Conservation (phyloP, 108 stramenopile species). For the Nannochloropsis gaditana region DNA sequence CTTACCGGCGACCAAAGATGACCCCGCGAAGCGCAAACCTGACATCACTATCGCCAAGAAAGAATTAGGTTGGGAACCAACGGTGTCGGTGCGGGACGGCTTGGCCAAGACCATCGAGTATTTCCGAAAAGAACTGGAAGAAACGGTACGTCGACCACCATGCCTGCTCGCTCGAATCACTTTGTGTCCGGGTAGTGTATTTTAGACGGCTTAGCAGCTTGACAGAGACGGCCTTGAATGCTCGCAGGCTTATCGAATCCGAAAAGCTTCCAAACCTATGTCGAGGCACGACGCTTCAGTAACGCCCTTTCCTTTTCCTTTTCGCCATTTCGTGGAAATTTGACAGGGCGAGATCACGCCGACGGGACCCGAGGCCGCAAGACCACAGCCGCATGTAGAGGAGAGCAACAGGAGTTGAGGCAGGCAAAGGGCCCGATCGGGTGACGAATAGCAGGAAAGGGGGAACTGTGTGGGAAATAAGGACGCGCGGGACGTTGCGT, state of each 20-base stretch:
- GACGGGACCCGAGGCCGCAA: conserved; percentile 64
- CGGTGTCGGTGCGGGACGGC: conserved; percentile 73
- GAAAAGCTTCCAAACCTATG: background rate
- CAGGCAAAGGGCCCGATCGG: background rate
- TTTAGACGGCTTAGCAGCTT: background rate
- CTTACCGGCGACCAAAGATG: conserved; percentile 72
- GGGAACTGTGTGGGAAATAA: no score
- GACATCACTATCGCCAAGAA: conserved; percentile 83
- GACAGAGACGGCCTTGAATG: no score
- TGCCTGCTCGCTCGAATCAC: background rate
- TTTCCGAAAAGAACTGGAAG: conserved; percentile 72
- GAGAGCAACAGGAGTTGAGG: background rate
- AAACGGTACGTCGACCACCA: background rate
- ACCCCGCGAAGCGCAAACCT: conserved; percentile 86
- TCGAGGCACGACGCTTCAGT: background rate
- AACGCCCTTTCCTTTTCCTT: background rate
- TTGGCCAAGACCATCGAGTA: conserved; percentile 84
- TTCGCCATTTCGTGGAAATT: background rate
- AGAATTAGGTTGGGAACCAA: conserved; percentile 81
- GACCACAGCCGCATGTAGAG: conserved; percentile 47
- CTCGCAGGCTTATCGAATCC: no score
- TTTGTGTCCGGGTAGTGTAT: background rate
- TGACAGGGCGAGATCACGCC: conserved; percentile 47
- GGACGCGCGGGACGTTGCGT: no score
- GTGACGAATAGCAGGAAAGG: background rate